A percentile compares a stretch with the other conserved stretches of the same genome.
These are phyloP conservation scores for Backusella westeae DNA, from an alignment of 192 early-diverging fungal species.

Conservation along the genomic window DNA sequence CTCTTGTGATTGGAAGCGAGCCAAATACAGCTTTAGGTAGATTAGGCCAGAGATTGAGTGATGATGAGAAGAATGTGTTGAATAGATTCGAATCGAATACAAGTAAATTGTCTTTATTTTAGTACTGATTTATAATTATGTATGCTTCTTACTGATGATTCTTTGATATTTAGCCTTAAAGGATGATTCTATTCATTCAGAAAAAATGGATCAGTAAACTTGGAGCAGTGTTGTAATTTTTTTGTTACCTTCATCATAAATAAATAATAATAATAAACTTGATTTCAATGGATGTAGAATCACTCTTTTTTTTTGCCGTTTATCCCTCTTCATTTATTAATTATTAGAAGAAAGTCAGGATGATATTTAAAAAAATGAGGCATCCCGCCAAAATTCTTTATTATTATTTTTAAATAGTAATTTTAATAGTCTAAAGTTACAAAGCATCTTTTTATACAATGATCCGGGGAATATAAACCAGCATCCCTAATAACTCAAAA, in stretches of 20 bases:
- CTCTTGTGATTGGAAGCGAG: slow-evolving; percentile 24
- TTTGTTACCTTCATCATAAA: background rate
- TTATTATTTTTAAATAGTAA: background rate
- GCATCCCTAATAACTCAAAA: background rate
- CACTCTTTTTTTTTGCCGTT: background rate
- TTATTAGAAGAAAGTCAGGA: background rate
- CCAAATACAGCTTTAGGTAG: slow-evolving; percentile 10
- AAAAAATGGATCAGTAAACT: background rate
- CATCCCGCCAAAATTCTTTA: background rate
- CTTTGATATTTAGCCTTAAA: background rate
- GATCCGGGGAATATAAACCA: background rate
- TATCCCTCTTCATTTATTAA: background rate
- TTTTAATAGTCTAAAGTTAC: slow-evolving; percentile 7
- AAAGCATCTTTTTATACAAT: background rate
- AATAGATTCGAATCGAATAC: background rate
- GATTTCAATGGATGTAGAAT: background rate
- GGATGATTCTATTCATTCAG: background rate
- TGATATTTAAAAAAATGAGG: background rate
- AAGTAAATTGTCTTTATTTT: background rate
- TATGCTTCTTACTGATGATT: background rate
- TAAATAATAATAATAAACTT: background rate
- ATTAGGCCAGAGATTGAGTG: background rate
- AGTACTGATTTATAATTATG: background rate
- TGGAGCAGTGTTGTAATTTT: background rate
- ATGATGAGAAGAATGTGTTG: background rate